phyloP scores from a whole-genome alignment of 2,329 filamentous ascomycete genomes.

The Colletotrichum gloeosporioides region DNA sequence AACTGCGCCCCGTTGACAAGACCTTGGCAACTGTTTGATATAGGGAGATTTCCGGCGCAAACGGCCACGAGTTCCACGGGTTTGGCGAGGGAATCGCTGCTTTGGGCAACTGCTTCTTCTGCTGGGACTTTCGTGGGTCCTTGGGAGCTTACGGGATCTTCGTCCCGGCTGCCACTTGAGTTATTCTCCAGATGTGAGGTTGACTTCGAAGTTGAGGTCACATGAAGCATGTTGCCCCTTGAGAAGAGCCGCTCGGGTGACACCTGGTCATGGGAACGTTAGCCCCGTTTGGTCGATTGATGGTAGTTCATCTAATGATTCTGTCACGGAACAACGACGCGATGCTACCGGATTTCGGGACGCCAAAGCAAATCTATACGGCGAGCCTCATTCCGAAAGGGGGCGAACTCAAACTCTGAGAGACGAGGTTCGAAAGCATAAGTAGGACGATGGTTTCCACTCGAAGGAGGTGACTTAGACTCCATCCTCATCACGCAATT shows the following conservation, averaged over 20 bases:
- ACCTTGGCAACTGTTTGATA: slow-evolving; percentile 6
- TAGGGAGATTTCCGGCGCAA: background rate
- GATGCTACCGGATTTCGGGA: background rate
- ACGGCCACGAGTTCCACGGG: background rate
- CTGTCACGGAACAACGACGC: background rate
- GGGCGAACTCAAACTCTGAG: background rate
- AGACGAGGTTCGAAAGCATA: background rate
- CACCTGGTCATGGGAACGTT: background rate
- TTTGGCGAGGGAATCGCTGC: background rate
- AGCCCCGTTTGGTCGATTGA: background rate
- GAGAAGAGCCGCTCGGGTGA: background rate
- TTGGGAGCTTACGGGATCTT: background rate
- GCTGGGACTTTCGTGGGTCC: background rate
- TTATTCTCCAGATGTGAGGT: background rate
- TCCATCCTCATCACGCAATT: background rate
- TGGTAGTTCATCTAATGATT: background rate
- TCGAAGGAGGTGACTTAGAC: background rate
- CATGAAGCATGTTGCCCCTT: background rate
- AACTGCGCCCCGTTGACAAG: background rate
- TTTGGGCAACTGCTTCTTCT: background rate
- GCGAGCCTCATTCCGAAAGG: slow-evolving; percentile 12
- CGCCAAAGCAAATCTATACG: background rate
- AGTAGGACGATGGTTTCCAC: background rate
- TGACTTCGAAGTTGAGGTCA: background rate
- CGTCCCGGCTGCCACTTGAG: background rate